phyloP scores from a whole-genome alignment of 2,329 filamentous ascomycete genomes.

The Fusarium guadeloupense region DNA sequence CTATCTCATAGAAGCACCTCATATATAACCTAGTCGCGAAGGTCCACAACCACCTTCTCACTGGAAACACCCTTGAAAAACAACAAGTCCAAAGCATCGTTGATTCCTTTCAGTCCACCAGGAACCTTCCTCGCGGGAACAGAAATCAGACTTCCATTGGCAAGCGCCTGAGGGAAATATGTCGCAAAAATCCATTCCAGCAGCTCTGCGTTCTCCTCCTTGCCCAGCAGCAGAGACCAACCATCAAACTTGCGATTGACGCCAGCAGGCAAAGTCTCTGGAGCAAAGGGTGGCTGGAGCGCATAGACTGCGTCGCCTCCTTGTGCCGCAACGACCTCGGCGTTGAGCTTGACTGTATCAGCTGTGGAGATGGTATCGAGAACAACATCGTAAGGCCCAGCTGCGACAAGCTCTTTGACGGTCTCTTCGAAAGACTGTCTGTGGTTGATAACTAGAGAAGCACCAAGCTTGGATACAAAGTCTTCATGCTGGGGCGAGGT shows the following conservation, averaged over 20 bases:
- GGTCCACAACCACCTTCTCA: slow-evolving; percentile 33
- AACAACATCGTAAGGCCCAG: slow-evolving; percentile 25
- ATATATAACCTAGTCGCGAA: neutral
- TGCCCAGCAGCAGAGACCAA: slow-evolving; percentile 30
- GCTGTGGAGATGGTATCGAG: slow-evolving; percentile 26
- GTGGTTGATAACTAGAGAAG: slow-evolving; percentile 14
- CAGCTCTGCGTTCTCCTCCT: slow-evolving; percentile 23
- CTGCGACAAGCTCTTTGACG: slow-evolving; percentile 1
- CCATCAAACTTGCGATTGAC: slow-evolving; percentile 30
- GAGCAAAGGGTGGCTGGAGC: slow-evolving; percentile 26
- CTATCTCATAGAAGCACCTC: neutral
- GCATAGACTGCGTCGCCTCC: slow-evolving; percentile 26
- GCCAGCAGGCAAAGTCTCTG: slow-evolving; percentile 20
- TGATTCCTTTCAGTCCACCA: slow-evolving; percentile 23
- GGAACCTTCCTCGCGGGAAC: slow-evolving; percentile 22
- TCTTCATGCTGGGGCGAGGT: slow-evolving; percentile 27
- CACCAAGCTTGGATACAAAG: slow-evolving; percentile 26
- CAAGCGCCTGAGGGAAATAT: slow-evolving; percentile 26
- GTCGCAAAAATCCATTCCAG: slow-evolving; percentile 28
- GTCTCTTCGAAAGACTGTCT: neutral
- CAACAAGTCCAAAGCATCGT: slow-evolving; percentile 20
- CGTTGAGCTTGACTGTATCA: slow-evolving; percentile 26
- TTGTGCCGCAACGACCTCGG: slow-evolving; percentile 18
- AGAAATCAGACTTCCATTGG: slow-evolving; percentile 8
- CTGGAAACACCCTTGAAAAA: slow-evolving; percentile 28